Base-by-base conservation (phyloP, 73 alveolate species). In the Tetrahymena malaccensis region DNA sequence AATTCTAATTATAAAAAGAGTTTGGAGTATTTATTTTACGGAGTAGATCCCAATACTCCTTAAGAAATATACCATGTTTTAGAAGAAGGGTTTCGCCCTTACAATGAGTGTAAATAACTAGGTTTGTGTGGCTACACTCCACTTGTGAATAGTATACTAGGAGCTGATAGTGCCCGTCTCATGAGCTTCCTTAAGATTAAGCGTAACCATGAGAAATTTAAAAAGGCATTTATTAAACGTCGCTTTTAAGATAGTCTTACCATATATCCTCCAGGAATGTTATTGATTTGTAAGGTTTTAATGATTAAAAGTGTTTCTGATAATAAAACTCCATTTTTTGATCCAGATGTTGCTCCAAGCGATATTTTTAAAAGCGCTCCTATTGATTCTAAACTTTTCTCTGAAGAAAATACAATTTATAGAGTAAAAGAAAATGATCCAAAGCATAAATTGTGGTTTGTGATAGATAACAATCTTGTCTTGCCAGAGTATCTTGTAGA, bases 401-500 rank as follows among this genome's bases (percentile, higher is more conserved):
- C 85, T 31, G 97, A 96, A 44, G 97, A 94, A 93, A 94, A 97
- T 93, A 96, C 98, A 1, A 97, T 98, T 7, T 97, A 85, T 95
- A 95, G 99, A 94, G 96, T 96, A 0, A 96, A 95, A 85, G 99
- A 97, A 57, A 93, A 94, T 43, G 98, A 97, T 70, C 96, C 94
- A 21, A 97, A 96, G 94, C 97, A 97, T 58, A 96, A 97, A 55
- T 43, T 97, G 94, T 98, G 99, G 99, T 97, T 97, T 95, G 97
- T 98, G 27, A 85, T 98, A 13, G 99, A 98, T 93, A 98, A 97
- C 85, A 96, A 97, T 93, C 96, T 98, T 33, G 96, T 98, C 15
- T 94, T 98, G 27, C 99, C 99, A 25, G 99, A 98, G 94, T 98
- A 98, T 94, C 96, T 97, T 37, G 99, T 98, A 44, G 99, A 98